Percentiles rank a stretch among this genome's conserved stretches.
Evolutionary conservation across 768 basidiomycete genomes (phyloP).

Genomic region (Paxillus ammoniavirescens): DNA sequence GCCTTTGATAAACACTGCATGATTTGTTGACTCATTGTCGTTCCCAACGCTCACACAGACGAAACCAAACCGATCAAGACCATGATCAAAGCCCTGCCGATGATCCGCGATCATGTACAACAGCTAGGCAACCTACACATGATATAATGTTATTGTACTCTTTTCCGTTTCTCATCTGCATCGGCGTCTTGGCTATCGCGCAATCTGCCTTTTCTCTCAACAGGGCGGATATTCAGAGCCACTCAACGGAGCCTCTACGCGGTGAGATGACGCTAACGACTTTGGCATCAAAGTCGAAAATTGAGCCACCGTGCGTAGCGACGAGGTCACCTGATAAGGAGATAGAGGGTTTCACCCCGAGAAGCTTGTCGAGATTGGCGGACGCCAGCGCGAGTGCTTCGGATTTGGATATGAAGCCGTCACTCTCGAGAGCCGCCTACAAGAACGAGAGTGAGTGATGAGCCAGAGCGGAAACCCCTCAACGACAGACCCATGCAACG

Average conservation of each 20-base stretch:
- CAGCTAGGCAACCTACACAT: slow-evolving; percentile 16
- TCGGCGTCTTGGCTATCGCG: slow-evolving; percentile 5
- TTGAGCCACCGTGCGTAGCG: slow-evolving; percentile 51
- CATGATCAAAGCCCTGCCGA: slow-evolving; percentile 63
- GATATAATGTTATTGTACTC: slow-evolving; percentile 6
- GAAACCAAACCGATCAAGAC: slow-evolving; percentile 74
- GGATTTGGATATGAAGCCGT: slow-evolving; percentile 37
- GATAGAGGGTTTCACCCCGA: slow-evolving; percentile 18
- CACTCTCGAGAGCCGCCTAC: slow-evolving; percentile 40
- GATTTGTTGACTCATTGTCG: background rate
- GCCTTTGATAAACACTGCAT: background rate
- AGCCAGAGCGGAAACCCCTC: slow-evolving; percentile 22
- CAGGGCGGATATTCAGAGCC: slow-evolving; percentile 33
- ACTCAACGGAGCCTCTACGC: slow-evolving; percentile 46
- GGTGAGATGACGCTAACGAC: slow-evolving; percentile 57
- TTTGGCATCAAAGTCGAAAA: slow-evolving; percentile 45
- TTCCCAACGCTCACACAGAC: slow-evolving; percentile 37
- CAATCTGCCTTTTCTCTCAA: slow-evolving; percentile 4
- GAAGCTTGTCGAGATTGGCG: slow-evolving; percentile 51
- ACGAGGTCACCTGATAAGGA: slow-evolving; percentile 49
- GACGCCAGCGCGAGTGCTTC: slow-evolving; percentile 54
- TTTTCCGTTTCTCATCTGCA: background rate
- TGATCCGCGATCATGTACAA: slow-evolving; percentile 58
- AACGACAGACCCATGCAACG: slow-evolving; percentile 66
- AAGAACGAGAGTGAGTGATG: slow-evolving; percentile 3